Base-by-base conservation (phyloP, 805 yeast species). In the Yarrowia alimentaria region DNA sequence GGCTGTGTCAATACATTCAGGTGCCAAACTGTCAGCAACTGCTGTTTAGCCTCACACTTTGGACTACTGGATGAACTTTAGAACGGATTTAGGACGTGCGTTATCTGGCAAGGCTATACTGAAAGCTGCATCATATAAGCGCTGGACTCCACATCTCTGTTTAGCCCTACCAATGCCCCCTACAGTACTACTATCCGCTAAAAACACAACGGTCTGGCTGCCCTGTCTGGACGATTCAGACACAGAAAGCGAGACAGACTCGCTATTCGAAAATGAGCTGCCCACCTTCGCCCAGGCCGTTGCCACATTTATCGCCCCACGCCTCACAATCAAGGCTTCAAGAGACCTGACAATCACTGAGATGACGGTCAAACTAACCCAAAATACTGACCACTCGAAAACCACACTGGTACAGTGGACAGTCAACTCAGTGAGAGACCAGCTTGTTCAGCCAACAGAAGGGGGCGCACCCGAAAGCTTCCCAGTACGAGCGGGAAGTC, bases 61-160 rank as follows among this genome's bases (percentile, higher is more conserved):
- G n/a, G n/a, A n/a, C n/a, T n/a, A n/a, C n/a, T n/a, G n/a, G n/a
- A n/a, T n/a, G n/a, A n/a, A n/a, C n/a, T n/a, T n/a, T n/a, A n/a
- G n/a, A n/a, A n/a, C n/a, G n/a, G n/a, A n/a, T n/a, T n/a, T n/a
- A n/a, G n/a, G n/a, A n/a, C n/a, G n/a, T n/a, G n/a, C n/a, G n/a
- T n/a, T n/a, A n/a, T n/a, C n/a, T n/a, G n/a, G n/a, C n/a, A n/a
- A n/a, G n/a, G n/a, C n/a, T n/a, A n/a, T n/a, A n/a, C n/a, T n/a
- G n/a, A n/a, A n/a, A n/a, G n/a, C n/a, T n/a, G 43, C 43, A 37
- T 37, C 31, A 37, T 37, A 24, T 37, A 37, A 37, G 43, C 43
- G 43, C 43, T 35, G 17, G 17, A 21, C 43, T 30, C 43, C 43
- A 37, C 22, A 25, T 37, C n/a, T 20, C 40, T 10, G 26, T 13